Evolutionary conservation across 2,329 filamentous ascomycete genomes (phyloP), one percentile per base, ranked within the genome.

Genomic region (Cytospora leucostoma): DNA sequence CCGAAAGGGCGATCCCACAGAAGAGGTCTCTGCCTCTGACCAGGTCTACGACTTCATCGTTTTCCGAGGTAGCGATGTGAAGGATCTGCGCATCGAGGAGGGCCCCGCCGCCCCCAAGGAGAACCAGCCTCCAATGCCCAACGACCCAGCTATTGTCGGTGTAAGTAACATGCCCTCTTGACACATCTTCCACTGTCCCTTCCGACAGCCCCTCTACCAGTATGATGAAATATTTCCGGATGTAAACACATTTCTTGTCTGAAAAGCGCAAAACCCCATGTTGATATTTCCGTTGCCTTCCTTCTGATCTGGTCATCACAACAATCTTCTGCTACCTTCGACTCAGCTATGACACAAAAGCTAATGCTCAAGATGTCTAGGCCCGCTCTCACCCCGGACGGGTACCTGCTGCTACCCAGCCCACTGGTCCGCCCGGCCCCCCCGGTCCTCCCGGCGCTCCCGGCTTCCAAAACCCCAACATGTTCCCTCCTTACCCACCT

Each of bases 271-370:
- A 88, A 92, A 89, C 82, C 70, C 84, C 85, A 82, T 97, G 93
- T 96, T 88, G 93, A 97, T 87, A 89, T 90, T 89, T 97, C 93
- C 93, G 93, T 97, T 97, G 93, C 93, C 93, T 97, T 97, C 93
- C 93, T 97, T 97, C 93, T 97, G 93, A 97, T 88, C 73, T 67
- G 71, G 62, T 62, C 69, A 70, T 71, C 69, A 68, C 66, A 63
- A 63, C 59, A 70, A 70, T 61, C 56, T 61, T 67, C 56, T 68
- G 54, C 56, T 59, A 47, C 17, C 27, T 1, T 40, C 27, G 37
- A 59, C 37, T 63, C 61, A 33, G 66, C 32, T 12, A 66, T 61
- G 61, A 37, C 40, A 37, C 40, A 66, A 66, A 66, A 67, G 67
- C 67, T 80, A 70, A 74, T 54, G 17, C 56, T 64, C 53, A 12